Conservation (phyloP, 371 early-diverging fungal genomes). For the Furculomyces boomerangus region DNA sequence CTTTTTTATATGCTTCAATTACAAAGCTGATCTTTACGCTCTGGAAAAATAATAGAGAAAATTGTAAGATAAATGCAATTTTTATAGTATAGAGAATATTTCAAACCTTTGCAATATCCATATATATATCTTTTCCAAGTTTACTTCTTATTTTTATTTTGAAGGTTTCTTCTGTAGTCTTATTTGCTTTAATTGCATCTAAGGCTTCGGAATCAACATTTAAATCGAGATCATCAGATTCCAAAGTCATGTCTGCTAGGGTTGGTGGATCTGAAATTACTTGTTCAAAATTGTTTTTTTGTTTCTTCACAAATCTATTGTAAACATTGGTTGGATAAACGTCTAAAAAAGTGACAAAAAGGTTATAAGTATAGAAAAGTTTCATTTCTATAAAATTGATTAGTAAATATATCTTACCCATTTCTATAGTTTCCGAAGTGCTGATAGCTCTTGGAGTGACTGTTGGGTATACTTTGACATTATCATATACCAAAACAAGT, state of each 20-base stretch:
- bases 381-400: not conserved
- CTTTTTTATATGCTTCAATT: slow-evolving; percentile 12
- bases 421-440: not conserved
- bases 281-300: not conserved
- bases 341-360: not conserved
- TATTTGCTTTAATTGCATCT: not conserved
- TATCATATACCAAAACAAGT: not conserved
- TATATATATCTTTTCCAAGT: not conserved
- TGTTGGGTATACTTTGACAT: slow-evolving; percentile 2
- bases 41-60: not conserved
- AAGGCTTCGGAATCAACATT: not conserved
- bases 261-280: not conserved
- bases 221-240: not conserved
- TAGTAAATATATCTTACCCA: not conserved
- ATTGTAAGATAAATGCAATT: not conserved
- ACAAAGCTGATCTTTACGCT: slow-evolving; percentile 9
- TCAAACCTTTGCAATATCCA: not conserved
- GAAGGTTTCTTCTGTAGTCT: too few species aligned
- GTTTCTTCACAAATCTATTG: not conserved
- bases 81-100: not conserved
- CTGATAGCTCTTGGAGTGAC: slow-evolving; percentile 2
- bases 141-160: slow-evolving; percentile 3
- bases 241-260: not conserved
- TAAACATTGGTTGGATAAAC: not conserved
- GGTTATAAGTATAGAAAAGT: not conserved